Evolutionary conservation across 1,284 basidiomycete genomes (phyloP), one percentile per base, ranked within the genome.

Genomic region (Ustilago curta): DNA sequence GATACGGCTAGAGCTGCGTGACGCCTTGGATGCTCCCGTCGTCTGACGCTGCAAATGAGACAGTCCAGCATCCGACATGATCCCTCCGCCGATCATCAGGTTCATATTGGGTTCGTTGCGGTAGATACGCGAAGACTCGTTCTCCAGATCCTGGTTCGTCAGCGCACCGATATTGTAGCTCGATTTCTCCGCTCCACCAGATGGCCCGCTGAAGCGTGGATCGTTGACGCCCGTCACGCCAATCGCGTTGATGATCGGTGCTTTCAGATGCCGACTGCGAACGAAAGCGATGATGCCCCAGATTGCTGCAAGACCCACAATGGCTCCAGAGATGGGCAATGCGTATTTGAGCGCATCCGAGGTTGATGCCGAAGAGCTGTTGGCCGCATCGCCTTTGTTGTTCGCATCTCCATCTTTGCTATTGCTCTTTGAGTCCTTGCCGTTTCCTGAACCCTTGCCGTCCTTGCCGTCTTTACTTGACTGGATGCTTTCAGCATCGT

Each of bases 41-140:
- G 67, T 56, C 37, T 70, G 60, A 8, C 67, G 60, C 45, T 70
- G 67, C 56, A 70, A 37, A 40, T 70, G 67, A 11, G 60, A 63
- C 48, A 70, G 11, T 2, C 67, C 67, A 19, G 60, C 67, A 51
- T 70, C 67, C 56, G 67, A 63, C 67, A 70, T 70, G 60, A 70
- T 59, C 3, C 67, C 67, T 0, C 67, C 67, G 6, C 67, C 67
- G 52, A 59, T 52, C 60, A 70, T 70, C 47, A 70, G 35, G 43
- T 70, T 70, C 67, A 70, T 70, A 48, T 70, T 70, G 42, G 67
- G 67, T 35, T 70, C 67, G 35, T 55, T 70, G 35, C 60, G 67
- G 23, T 63, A 70, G n/a, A 59, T 35, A n/a, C 35, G 55, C n/a
- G 42, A 18, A 19, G 60, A 32, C 37, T 69, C 67, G 48, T 48